Evolutionary conservation across 176 grass and related monocot genomes (phyloP).

Genomic region (Poa annua): DNA sequence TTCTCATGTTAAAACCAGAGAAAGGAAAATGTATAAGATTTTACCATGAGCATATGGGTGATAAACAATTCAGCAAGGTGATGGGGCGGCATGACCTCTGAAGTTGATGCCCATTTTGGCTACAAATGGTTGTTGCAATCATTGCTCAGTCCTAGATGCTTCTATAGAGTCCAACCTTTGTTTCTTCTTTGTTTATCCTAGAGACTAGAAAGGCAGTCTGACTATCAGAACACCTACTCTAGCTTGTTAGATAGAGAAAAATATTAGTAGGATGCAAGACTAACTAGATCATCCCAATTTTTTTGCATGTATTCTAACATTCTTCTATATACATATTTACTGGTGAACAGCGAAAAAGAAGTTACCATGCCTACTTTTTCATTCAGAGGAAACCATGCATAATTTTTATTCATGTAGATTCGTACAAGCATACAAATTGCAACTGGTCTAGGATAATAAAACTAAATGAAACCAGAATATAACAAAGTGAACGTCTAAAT

Average conservation of each 20-base stretch:
- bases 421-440: slow-evolving; percentile 13
- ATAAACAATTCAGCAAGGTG: slow-evolving; percentile 42
- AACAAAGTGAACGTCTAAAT: slow-evolving; percentile 4
- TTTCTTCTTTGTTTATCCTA: slow-evolving; percentile 34
- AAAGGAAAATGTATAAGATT: slow-evolving; percentile 28
- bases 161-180: slow-evolving; percentile 32
- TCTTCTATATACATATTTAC: not conserved
- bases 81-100: slow-evolving; percentile 52
- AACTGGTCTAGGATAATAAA: not conserved
- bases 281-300: not conserved
- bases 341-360: not conserved
- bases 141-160: slow-evolving; percentile 47
- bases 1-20: slow-evolving; percentile 30
- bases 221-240: slow-evolving; percentile 38
- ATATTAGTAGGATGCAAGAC: not conserved
- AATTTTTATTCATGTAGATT: slow-evolving; percentile 2
- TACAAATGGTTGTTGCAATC: slow-evolving; percentile 53
- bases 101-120: slow-evolving; percentile 57
- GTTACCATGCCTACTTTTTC: not conserved
- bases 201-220: slow-evolving; percentile 40
- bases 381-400: not conserved
- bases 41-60: slow-evolving; percentile 39
- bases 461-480: not conserved
- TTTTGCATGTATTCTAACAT: not conserved
- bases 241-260: slow-evolving; percentile 28